Conservation (phyloP, 2,329 filamentous ascomycete species). For the Pseudogymnoascus verrucosus region DNA sequence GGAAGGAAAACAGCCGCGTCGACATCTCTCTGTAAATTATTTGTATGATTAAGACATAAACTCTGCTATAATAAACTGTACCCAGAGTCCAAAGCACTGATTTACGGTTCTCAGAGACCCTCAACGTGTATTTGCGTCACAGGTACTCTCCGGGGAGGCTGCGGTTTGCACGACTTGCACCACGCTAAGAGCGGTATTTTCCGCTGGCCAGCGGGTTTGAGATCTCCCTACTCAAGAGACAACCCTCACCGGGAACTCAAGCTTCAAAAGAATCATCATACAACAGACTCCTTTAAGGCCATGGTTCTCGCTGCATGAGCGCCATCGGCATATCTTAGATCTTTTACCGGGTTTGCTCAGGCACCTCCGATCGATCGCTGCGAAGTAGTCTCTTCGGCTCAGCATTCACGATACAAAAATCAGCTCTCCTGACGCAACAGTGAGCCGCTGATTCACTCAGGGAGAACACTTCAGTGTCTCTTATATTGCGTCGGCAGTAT, state of each 20-base stretch:
- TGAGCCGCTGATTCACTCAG: slow-evolving; percentile 5
- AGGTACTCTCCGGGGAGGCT: background rate
- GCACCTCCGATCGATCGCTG: background rate
- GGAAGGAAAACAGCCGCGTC: background rate
- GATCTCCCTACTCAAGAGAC: slow-evolving; percentile 9
- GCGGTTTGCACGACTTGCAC: background rate
- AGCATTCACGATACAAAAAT: slow-evolving; percentile 7
- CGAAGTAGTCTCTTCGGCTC: background rate
- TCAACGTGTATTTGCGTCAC: background rate
- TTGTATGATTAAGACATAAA: background rate
- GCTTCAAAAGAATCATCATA: slow-evolving; percentile 7
- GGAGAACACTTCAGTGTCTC: background rate
- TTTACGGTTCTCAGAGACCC: background rate
- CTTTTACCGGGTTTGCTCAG: slow-evolving; percentile 1
- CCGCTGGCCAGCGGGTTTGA: slow-evolving; percentile 9
- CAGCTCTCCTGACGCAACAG: slow-evolving; percentile 5
- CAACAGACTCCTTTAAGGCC: background rate
- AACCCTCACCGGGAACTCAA: slow-evolving; percentile 6
- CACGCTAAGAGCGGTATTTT: slow-evolving; percentile 8
- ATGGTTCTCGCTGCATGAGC: slow-evolving; percentile 6
- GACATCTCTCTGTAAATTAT: background rate
- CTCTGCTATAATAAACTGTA: background rate
- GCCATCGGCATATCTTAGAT: background rate
- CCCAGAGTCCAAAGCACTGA: background rate
- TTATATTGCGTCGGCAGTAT: background rate